Base-by-base conservation (phyloP, 306 rosid species). In the Medicago ruthenica region DNA sequence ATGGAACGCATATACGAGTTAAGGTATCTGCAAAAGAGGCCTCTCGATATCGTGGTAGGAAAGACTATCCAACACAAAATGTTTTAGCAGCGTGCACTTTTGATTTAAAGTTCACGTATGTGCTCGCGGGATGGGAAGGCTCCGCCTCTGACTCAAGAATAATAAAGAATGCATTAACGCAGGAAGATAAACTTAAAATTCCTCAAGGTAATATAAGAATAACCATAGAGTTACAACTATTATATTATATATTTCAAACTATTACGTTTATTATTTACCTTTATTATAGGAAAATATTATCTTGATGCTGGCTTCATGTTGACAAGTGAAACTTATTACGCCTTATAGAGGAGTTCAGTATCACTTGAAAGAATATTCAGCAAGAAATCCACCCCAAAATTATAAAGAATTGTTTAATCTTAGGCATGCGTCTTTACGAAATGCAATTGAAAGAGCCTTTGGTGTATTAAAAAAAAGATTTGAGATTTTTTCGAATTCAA, bases 271-370 rank as follows among this genome's bases (percentile, higher is more conserved):
- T 37, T 36, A 37, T 59, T 64, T 37, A 64, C 14, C 50, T n/a
- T 39, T 18, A 16, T 17, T 47, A 24, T 59, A 58, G 21, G 42
- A 4, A 73, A 73, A 60, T 42, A 41, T 60, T 73, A 22, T 5
- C 76, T 17, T 11, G n/a, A 39, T 55, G 34, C 8, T 21, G 13
- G 21, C 5, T 72, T 10, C 54, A 72, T 72, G 40, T 55, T 72
- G 5, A 72, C 18, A 40, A 20, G 54, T 14, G 37, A n/a, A 21
- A 40, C 14, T 39, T 0, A 20, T 72, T 39, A 58, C 53, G 18
- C 76, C 70, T 18, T 44, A 60, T 8, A 59, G 17, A 44, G 31
- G 69, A 73, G 47, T 13, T 12, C 13, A 10, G 3, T 44, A 50
- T 50, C 55, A 15, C 8, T 7, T 50, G 7, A 15, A 50, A 50